Base-by-base conservation (phyloP, 805 yeast genomes). In the Starmerella stigmatis region DNA sequence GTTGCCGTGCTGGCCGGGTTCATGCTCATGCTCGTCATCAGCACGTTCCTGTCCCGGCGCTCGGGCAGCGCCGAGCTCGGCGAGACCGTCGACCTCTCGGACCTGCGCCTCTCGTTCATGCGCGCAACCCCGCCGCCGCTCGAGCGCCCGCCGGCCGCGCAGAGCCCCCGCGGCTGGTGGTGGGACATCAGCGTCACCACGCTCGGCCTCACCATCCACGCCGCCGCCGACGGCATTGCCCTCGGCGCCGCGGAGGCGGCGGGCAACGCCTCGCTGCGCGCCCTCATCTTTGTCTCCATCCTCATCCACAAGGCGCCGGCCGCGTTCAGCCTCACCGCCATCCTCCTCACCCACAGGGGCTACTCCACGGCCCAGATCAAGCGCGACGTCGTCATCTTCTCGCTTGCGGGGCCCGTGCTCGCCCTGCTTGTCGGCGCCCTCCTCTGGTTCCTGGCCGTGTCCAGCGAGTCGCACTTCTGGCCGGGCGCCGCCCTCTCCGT, bases 271-370 rank as follows among this genome's bases (percentile, higher is more conserved):
- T 60, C 67, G 6, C 60, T 71, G 29, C 68, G 63, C 47, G 29
- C 66, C 38, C 52, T 76, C 30, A 74, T 82, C 41, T 72, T 79
- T 38, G 41, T 77, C 11, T 78, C 84, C 11, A 73, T 82, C 23
- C 67, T 81, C 48, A 57, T 79, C 26, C 92, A 82, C 65, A 82
- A 82, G 60, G 65, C 81, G 5, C 92, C 92, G 0, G 79, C 89
- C 0, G 70, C 85, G 5, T 78, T 82, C 59, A 81, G 86, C 32
- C 66, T 82, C 33, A 60, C 74, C 4, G 69, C 83, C 1, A 66
- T 80, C 13, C 64, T 82, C 25, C 65, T 26, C 46, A 55, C 27
- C 39, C 53, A 19, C 51, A 61, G 21, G 64, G 26, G 35, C 13
- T 37, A 23, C 15, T 2, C 45, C 8, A 16, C 20, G 12, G 3